Base-by-base conservation (phyloP, 805 yeast species). In the Candida pini region DNA sequence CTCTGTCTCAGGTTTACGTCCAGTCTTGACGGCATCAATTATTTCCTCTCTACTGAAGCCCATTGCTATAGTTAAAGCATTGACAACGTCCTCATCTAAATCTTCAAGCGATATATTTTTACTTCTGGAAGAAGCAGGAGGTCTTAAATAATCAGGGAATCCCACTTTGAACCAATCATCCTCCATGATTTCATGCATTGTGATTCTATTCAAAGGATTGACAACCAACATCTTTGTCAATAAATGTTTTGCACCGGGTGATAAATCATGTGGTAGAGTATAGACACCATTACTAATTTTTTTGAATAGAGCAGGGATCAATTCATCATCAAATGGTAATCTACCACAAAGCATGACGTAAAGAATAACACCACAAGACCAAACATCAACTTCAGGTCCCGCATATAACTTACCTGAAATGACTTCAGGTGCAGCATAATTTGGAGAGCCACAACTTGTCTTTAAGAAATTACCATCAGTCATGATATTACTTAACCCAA, bases 341-440 rank as follows among this genome's bases (percentile, higher is more conserved):
- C 97, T 70, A 26, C 97, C 96, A 61, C 96, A 89, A 34, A 90
- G 69, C 97, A 89, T 89, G 35, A 89, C 97, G 49, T 89, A 90
- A 35, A 89, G 66, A 31, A 90, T 88, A 26, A 90, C 97, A 51
- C 97, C 97, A 54, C 95, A 84, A 0, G 95, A 83, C 97, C 97
- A 89, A 36, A 89, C 96, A 59, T 89, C 97, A 31, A 90, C 97
- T 61, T 90, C 97, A 3, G 97, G 97, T 8, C 97, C 97, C 2
- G 97, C 97, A 50, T 89, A 90, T 35, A 90, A 69, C 56, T 90
- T 87, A 23, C 97, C 97, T 41, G 89, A 78, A 38, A 89, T 89
- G 19, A 89, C 97, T 61, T 89, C 97, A 1, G 97, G 97, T 0
- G 97, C 97, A 5, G 97, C 97, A 59, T 89, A 89, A 56, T 90